These are phyloP conservation scores for Penicillium decumbens DNA, from an alignment of 2,329 filamentous ascomycete genomes.

Conservation along the genomic window DNA sequence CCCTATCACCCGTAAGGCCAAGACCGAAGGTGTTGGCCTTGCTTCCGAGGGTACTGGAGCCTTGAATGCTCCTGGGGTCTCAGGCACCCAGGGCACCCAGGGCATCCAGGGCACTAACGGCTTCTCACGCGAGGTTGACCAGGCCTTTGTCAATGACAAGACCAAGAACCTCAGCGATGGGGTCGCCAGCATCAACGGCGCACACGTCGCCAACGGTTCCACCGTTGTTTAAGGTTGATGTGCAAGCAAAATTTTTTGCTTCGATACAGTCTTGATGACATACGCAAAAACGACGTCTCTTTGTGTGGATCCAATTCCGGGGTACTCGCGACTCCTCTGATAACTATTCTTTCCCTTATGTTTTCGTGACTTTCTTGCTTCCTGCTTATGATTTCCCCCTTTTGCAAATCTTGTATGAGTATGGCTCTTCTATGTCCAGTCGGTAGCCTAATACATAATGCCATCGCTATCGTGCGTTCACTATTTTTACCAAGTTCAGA, in stretches of 20 bases:
- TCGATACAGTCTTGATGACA: slow-evolving; percentile 1
- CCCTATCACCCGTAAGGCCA: slow-evolving; percentile 55
- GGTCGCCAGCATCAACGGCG: neutral
- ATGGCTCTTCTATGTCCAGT: slow-evolving; percentile 7
- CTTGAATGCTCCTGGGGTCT: neutral
- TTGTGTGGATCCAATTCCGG: neutral
- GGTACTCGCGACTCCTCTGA: neutral
- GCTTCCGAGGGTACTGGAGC: neutral
- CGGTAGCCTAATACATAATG: slow-evolving; percentile 25
- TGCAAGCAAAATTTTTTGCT: neutral
- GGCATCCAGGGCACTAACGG: slow-evolving; percentile 11
- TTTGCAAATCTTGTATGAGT: slow-evolving; percentile 19
- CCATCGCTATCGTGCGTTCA: slow-evolving; percentile 12
- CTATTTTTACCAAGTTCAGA: neutral
- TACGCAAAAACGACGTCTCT: slow-evolving; percentile 2
- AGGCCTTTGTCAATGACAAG: slow-evolving; percentile 29
- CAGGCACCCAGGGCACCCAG: slow-evolving; percentile 1
- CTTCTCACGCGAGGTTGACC: slow-evolving; percentile 32
- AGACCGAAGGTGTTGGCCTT: slow-evolving; percentile 29
- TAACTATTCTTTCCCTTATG: slow-evolving; percentile 2
- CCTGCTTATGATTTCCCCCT: slow-evolving; percentile 24
- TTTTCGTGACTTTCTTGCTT: slow-evolving; percentile 4
- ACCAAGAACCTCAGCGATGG: slow-evolving; percentile 6
- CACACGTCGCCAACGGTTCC: slow-evolving; percentile 1
- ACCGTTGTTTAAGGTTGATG: neutral